Conservation (phyloP, 1,139 yeast species). For the Yamadazyma oceani region DNA sequence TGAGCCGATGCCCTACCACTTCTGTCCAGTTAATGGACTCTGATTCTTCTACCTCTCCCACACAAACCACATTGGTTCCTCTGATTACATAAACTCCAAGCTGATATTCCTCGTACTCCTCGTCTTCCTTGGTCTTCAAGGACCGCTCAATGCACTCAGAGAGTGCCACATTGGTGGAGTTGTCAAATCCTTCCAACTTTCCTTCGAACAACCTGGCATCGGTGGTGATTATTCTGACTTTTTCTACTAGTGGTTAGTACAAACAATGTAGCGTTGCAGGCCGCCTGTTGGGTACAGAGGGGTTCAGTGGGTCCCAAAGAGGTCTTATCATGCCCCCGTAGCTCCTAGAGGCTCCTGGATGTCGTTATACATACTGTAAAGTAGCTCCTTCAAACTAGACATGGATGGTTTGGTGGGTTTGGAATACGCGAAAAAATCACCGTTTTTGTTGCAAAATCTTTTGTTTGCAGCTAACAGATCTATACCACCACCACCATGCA, state of each 20-base stretch:
- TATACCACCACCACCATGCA: too few species aligned
- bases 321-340: too few species aligned
- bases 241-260: conserved; percentile 41
- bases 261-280: too few species aligned
- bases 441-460: background rate
- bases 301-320: too few species aligned
- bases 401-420: conserved; percentile 13
- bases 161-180: conserved; percentile 71
- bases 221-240: conserved; percentile 75
- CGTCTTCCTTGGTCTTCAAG: conserved; percentile 42
- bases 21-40: conserved; percentile 54
- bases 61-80: conserved; percentile 79
- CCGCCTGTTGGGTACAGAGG: too few species aligned
- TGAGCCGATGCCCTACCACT: conserved; percentile 39
- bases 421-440: background rate
- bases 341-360: too few species aligned
- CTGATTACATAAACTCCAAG: conserved; percentile 71
- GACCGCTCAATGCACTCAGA: conserved; percentile 58
- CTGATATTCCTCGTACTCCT: conserved; percentile 48
- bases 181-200: conserved; percentile 75
- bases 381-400: conserved; percentile 40
- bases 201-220: conserved; percentile 81
- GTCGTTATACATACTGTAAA: conserved; percentile 36
- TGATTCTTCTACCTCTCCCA: conserved; percentile 66
- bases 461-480: background rate